Evolutionary conservation across 1,139 yeast species (phyloP), one percentile per base, ranked within the genome.

Genomic region (Candida glucosophila): DNA sequence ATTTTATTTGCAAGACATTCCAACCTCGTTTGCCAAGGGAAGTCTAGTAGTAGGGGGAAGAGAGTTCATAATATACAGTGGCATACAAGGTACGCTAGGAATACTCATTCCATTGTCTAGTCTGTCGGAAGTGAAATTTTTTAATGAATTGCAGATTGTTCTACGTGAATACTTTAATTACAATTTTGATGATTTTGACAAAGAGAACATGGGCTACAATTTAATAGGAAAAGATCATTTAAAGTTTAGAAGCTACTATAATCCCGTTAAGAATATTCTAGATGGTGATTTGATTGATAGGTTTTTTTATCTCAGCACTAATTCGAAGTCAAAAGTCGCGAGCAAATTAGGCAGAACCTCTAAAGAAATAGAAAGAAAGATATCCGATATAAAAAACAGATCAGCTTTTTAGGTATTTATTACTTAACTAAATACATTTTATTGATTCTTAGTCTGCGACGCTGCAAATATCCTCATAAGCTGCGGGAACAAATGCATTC

Each of bases 231-330:
- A 90, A 30, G 82, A 80, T 37, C 82, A 77, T 31, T 35, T 71
- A 36, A 68, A 69, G 34, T 86, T 67, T 44, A 58, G 96, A 27
- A 68, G 96, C 27, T 80, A 78, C 44, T 85, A 83, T 43, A 75
- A 73, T 12, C 95, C 96, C 0, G 72, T 68, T 5, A 77, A 76
- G 37, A 68, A 74, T 29, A 76, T 82, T 2, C 65, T 90, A 23
- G 97, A 90, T 50, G 98, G 98, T 7, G 97, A 90, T 47, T 57
- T 83, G 15, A 59, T 90, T 27, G 96, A 85, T 41, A 49, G 52
- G 26, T 81, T 58, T 43, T 48, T 50, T 19, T 41, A 41, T 6
- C 47, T 79, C 19, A 44, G 51, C 2, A 44, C 44, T 1, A 51
- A 55, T 0, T 40, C 48, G 7, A 71, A 77, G 41, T 50, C 63